phyloP scores from a whole-genome alignment of 1,284 basidiomycete genomes.

The Moesziomyces antarcticus region DNA sequence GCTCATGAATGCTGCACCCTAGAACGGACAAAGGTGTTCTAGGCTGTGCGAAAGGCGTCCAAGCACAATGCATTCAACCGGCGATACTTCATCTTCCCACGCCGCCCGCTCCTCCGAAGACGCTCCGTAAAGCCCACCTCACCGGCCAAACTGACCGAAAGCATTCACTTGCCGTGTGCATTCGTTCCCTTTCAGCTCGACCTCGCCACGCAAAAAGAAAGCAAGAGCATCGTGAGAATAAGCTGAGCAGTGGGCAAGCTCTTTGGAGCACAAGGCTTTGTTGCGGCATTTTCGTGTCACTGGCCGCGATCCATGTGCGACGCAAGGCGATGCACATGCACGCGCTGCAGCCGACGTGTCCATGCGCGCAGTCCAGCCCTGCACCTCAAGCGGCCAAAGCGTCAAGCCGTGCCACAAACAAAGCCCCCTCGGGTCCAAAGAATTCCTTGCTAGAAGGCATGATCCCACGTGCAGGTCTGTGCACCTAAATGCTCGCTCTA shows the following conservation, averaged over 20 bases:
- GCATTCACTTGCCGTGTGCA: neutral
- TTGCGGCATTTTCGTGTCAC: neutral
- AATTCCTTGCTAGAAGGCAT: no score
- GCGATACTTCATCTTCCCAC: neutral
- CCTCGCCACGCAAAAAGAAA: no score
- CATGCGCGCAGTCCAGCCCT: neutral
- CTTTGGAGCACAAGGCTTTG: neutral
- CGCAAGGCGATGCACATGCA: conserved; percentile 13
- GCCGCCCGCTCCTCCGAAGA: neutral
- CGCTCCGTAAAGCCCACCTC: neutral
- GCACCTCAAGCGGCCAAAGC: neutral
- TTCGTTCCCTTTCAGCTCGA: no score
- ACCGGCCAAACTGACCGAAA: neutral
- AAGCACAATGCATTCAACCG: neutral
- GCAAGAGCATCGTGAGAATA: no score
- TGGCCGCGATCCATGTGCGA: conserved; percentile 1
- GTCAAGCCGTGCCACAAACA: neutral
- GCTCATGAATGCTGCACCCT: no score
- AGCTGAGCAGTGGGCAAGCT: no score
- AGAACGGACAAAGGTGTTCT: neutral
- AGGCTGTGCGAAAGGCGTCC: neutral
- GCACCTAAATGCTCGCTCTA: neutral
- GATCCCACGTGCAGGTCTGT: no score
- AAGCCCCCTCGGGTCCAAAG: no score
- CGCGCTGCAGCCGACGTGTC: neutral